These are phyloP conservation scores for Rhododendron simsii DNA, from an alignment of 148 eudicot genomes.

Conservation along the genomic window DNA sequence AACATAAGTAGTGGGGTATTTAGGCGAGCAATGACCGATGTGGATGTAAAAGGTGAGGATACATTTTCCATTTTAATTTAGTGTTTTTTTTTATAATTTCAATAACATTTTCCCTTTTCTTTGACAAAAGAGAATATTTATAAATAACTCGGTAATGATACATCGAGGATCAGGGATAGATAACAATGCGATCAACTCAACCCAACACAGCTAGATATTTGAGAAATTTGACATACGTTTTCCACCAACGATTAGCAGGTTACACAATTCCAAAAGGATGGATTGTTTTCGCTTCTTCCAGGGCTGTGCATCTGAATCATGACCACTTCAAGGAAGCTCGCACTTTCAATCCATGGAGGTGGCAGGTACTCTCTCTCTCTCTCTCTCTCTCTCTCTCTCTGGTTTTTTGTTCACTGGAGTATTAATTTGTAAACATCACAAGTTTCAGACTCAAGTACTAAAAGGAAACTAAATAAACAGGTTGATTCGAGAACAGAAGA, in stretches of 20 bases:
- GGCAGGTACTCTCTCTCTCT: constrained; percentile 53
- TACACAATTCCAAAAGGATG: constrained; percentile 94
- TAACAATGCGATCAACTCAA: too few relatives aligned
- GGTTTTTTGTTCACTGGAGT: too few relatives aligned
- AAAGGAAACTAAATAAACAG: constrained; percentile 21
- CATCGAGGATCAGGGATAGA: too few relatives aligned
- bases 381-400: not conserved
- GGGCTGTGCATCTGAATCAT: constrained; percentile 79
- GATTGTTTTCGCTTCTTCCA: constrained; percentile 81
- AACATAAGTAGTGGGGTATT: constrained; percentile 94
- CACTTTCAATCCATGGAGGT: constrained; percentile 90
- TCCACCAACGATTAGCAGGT: constrained; percentile 26
- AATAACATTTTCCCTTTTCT: too few relatives aligned
- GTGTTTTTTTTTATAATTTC: too few relatives aligned
- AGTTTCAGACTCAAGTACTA: not conserved
- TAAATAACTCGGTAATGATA: too few relatives aligned
- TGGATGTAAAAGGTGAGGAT: constrained; percentile 73
- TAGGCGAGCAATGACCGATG: constrained; percentile 71
- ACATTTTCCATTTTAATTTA: too few relatives aligned
- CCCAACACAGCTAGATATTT: too few relatives aligned
- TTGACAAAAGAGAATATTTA: too few relatives aligned
- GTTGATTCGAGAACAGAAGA: constrained; percentile 31
- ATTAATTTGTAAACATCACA: too few relatives aligned
- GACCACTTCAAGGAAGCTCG: constrained; percentile 83
- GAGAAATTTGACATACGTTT: too few relatives aligned